A percentile compares a stretch with the other conserved stretches of the same genome.
phyloP scores from a whole-genome alignment of 805 yeast species.

The Saccharomycopsis guyanensis region DNA sequence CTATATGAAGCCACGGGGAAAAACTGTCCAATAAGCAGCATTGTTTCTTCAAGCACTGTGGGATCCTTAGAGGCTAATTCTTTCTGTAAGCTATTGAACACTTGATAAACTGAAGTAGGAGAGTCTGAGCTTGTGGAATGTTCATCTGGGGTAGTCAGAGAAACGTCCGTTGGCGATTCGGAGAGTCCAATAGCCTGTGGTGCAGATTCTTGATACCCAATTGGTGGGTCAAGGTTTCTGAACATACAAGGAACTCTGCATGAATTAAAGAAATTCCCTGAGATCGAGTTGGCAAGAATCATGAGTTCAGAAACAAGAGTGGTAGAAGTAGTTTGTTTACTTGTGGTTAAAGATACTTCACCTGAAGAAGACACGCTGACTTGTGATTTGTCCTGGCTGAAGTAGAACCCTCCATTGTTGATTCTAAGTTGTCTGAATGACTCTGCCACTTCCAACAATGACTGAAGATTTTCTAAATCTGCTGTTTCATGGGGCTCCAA shows the following conservation, averaged over 20 bases:
- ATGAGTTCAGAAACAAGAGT: conserved; percentile 73
- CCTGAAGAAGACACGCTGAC: conserved; percentile 1
- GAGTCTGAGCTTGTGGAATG: too few species aligned
- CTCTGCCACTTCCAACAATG: conserved; percentile 29
- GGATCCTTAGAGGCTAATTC: not conserved
- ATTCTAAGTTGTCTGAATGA: conserved; percentile 28
- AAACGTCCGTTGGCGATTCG: too few species aligned
- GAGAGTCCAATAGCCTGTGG: too few species aligned
- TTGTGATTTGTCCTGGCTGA: conserved; percentile 20
- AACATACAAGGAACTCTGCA: conserved; percentile 48
- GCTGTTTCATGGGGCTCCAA: not conserved
- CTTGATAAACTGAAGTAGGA: not conserved
- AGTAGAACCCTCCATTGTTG: conserved; percentile 33
- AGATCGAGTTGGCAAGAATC: conserved; percentile 67
- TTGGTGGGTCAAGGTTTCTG: conserved; percentile 27
- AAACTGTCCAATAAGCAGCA: conserved; percentile 28
- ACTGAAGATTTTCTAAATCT: not conserved
- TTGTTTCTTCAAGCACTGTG: conserved; percentile 24
- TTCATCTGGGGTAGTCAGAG: too few species aligned
- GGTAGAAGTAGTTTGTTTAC: conserved; percentile 40
- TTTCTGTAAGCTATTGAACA: not conserved
- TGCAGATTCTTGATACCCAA: conserved; percentile 23
- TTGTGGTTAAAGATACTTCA: conserved; percentile 24
- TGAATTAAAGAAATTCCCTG: conserved; percentile 39
- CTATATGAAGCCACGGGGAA: conserved; percentile 48